These are phyloP conservation scores for Cenchrus purpureus DNA, from an alignment of 176 grass and related monocot genomes.

Conservation along the genomic window DNA sequence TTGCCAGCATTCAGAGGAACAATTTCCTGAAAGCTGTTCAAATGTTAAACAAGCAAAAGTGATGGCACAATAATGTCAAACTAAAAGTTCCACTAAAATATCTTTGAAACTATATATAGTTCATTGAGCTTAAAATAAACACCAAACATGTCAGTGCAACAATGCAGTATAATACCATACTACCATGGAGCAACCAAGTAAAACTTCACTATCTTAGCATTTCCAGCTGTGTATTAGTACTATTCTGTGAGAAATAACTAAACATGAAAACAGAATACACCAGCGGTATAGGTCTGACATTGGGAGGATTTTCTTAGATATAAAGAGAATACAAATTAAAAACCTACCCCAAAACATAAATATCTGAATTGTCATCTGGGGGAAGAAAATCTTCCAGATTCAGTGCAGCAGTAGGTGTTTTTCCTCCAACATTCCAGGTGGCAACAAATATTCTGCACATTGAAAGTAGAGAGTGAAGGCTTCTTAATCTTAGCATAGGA, in stretches of 20 bases:
- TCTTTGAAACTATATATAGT: slow-evolving; percentile 13
- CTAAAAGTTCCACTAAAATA: slow-evolving; percentile 15
- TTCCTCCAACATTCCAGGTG: slow-evolving; percentile 97
- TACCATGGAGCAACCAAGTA: neutral
- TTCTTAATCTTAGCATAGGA: slow-evolving; percentile 14
- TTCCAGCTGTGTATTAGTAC: slow-evolving; percentile 1
- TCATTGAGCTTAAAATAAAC: slow-evolving; percentile 6
- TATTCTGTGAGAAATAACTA: slow-evolving; percentile 17
- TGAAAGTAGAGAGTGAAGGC: slow-evolving; percentile 18
- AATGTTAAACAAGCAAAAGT: slow-evolving; percentile 35
- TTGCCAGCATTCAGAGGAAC: slow-evolving; percentile 91
- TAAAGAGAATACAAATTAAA: slow-evolving; percentile 8
- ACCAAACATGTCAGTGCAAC: slow-evolving; percentile 6
- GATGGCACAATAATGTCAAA: neutral
- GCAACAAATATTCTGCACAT: slow-evolving; percentile 80
- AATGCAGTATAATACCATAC: neutral
- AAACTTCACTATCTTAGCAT: neutral
- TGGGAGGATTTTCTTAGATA: neutral
- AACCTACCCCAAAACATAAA: slow-evolving; percentile 91
- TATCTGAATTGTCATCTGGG: slow-evolving; percentile 71
- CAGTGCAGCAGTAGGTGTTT: slow-evolving; percentile 69
- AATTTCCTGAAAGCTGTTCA: slow-evolving; percentile 97
- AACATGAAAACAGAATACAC: slow-evolving; percentile 11
- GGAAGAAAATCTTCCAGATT: slow-evolving; percentile 78
- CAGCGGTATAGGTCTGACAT: neutral